These are phyloP conservation scores for Fusarium nelsonii DNA, from an alignment of 2,329 filamentous ascomycete species.

Conservation along the genomic window DNA sequence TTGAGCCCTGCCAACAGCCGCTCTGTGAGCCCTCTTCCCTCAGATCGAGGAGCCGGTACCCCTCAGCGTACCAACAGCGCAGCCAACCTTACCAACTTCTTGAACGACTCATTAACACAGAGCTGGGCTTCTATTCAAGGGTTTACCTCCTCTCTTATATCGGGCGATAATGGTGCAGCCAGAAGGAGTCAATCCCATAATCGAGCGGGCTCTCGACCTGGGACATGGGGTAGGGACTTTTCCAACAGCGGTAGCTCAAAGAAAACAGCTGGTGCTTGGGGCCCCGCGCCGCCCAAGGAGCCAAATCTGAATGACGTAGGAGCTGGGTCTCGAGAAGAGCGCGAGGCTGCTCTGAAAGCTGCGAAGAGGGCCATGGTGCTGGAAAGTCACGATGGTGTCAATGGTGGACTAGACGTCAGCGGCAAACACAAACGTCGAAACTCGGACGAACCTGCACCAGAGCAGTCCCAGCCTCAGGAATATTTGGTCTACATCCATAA, in stretches of 20 bases:
- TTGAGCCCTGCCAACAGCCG: conserved; percentile 58
- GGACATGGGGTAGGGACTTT: conserved; percentile 37
- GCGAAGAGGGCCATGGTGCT: conserved; percentile 70
- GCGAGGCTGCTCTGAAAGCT: conserved; percentile 67
- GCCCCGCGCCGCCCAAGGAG: conserved; percentile 58
- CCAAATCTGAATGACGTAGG: conserved; percentile 64
- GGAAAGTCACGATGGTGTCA: conserved; percentile 71
- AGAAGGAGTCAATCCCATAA: conserved; percentile 44
- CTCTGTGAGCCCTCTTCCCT: conserved; percentile 63
- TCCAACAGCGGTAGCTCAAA: conserved; percentile 31
- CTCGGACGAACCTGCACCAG: conserved; percentile 70
- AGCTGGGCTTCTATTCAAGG: conserved; percentile 69
- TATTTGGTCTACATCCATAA: conserved; percentile 92
- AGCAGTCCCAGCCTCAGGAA: conserved; percentile 74
- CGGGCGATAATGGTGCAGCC: conserved; percentile 42
- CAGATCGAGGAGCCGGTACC: conserved; percentile 52
- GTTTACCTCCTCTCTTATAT: conserved; percentile 62
- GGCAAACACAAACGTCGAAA: conserved; percentile 74
- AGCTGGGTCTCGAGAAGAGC: conserved; percentile 65
- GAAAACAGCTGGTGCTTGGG: conserved; percentile 57
- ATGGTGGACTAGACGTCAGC: conserved; percentile 67
- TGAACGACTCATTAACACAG: conserved; percentile 65
- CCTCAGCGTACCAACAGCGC: conserved; percentile 52
- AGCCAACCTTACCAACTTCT: conserved; percentile 56
- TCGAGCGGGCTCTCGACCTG: conserved; percentile 40